Percentiles rank a stretch among this genome's conserved stretches.
Conservation (phyloP, 2,329 filamentous ascomycete species). For the Apiospora koreana region DNA sequence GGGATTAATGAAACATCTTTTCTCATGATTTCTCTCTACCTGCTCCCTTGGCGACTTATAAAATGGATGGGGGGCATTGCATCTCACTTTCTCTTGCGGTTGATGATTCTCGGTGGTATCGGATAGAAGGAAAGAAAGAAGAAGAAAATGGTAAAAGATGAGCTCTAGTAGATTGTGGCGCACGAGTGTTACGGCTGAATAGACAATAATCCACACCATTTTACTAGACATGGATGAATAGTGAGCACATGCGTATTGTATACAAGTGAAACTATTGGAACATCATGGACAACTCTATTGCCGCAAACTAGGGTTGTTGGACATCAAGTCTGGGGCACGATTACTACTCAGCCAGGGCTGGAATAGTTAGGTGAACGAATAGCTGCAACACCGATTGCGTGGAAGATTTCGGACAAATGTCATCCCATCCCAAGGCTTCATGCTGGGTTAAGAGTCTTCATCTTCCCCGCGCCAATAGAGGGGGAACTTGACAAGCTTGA, state of each 20-base stretch:
- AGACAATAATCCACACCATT: neutral
- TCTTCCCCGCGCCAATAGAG: no score
- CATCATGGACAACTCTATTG: no score
- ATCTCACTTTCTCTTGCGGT: neutral
- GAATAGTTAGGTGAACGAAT: no score
- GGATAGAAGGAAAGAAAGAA: neutral
- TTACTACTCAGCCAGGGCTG: neutral
- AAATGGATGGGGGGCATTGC: neutral
- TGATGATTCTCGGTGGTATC: neutral
- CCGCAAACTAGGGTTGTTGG: no score
- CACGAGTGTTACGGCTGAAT: neutral
- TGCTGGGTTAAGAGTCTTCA: no score
- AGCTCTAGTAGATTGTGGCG: neutral
- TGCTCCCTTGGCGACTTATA: neutral
- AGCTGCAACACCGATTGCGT: no score
- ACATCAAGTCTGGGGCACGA: no score
- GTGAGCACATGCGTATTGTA: no score
- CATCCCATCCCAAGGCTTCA: no score
- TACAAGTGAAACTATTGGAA: neutral
- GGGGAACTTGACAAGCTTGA: no score
- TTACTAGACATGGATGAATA: neutral
- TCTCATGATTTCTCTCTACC: neutral
- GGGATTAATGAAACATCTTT: conserved; percentile 5
- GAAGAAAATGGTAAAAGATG: neutral
- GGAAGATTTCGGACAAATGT: no score